Evolutionary conservation across 495 filamentous ascomycete species (phyloP), one percentile per base, ranked within the genome.

Genomic region (Neurospora sp.): DNA sequence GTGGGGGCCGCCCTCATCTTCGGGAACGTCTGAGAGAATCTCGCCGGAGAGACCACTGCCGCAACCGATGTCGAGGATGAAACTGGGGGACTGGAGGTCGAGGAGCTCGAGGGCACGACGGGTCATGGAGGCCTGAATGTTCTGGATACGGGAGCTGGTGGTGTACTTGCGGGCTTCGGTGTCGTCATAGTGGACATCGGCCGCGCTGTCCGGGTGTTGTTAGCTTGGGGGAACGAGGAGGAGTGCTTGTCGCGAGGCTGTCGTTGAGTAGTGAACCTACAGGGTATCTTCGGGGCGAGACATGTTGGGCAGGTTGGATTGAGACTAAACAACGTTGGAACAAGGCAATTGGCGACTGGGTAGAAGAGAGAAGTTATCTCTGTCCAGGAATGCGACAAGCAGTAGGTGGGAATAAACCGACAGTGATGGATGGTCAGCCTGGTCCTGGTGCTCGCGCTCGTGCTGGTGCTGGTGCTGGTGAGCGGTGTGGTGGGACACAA

Each of bases 141-240:
- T 93, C 77, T 94, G 91, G 79, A 99, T 98, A 72, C 96, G 94
- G 23, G 94, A 97, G 72, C 89, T 93, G 39, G 95, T 97, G n/a
- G 96, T 99, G 84, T 99, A 99, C 85, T 97, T 95, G 80, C 91
- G 91, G 16, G 96, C 94, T 85, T 97, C 94, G 85, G 88, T 87
- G 82, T 98, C 96, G 84, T 97, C 92, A 86, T 99, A 99, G 85
- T 95, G 96, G 77, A 98, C 89, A 85, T 99, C 96, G 73, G 96
- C 94, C 70, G 93, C 92, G 77, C 94, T 97, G n/a, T n/a, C n/a
- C n/a, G 78, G 78, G 73, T 71, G 38, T 62, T 39, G 74, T 75
- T 69, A 77, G 74, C 72, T 70, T 77, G 37, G 40, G 71, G 42
- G 70, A 41, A 35, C 40, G 37, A 23, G 23, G 66, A 70, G 72